Percentiles rank a stretch among this genome's conserved stretches.
Evolutionary conservation across 495 filamentous ascomycete species (phyloP).

Genomic region (Eremomyces bilateralis): DNA sequence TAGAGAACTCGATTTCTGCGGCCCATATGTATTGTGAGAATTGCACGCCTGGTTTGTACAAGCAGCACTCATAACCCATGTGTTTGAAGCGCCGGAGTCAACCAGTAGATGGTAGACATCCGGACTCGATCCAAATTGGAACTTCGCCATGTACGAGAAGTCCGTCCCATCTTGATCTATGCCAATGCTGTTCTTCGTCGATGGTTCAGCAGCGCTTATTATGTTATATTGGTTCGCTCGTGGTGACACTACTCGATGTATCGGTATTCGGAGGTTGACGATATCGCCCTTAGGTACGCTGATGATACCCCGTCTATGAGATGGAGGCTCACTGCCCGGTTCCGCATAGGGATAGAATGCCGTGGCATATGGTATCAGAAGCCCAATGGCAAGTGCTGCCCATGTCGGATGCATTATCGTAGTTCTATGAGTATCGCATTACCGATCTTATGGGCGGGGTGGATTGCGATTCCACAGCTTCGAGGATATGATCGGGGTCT

Average conservation of each 20-base stretch:
- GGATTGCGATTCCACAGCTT: no score
- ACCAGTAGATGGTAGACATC: constrained; percentile 50
- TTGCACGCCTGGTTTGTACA: constrained; percentile 40
- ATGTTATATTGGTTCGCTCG: constrained; percentile 28
- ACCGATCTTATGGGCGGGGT: no score
- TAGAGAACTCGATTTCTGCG: constrained; percentile 27
- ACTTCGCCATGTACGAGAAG: constrained; percentile 51
- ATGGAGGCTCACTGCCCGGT: no score
- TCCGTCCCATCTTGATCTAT: constrained; percentile 58
- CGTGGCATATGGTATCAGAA: neutral
- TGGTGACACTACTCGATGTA: constrained; percentile 1
- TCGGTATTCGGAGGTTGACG: neutral
- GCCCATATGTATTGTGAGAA: constrained; percentile 43
- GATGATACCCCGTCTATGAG: no score
- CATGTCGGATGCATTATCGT: neutral
- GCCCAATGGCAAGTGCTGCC: neutral
- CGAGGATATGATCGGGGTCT: neutral
- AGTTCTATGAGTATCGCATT: no score
- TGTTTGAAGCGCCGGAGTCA: constrained; percentile 57
- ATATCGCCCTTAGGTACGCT: no score
- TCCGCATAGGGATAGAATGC: neutral
- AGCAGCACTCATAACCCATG: constrained; percentile 51
- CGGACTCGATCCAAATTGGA: constrained; percentile 40
- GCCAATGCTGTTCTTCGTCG: constrained; percentile 32
- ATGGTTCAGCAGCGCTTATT: constrained; percentile 30